phyloP scores from a whole-genome alignment of 139 green algal species.

The Tetratostichococcus sp. region DNA sequence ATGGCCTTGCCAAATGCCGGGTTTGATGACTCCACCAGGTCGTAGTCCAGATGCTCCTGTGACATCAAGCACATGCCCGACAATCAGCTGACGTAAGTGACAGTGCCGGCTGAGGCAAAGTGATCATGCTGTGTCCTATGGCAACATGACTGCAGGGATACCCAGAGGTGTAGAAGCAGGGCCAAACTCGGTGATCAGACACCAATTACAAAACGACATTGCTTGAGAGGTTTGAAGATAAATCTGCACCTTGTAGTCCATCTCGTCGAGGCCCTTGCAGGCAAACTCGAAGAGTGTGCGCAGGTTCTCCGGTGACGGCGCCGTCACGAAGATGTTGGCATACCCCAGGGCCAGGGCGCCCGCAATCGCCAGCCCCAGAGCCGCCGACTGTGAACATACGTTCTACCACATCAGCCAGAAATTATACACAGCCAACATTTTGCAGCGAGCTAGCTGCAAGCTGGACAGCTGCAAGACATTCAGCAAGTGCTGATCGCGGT shows the following conservation, averaged over 20 bases:
- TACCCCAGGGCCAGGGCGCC: conserved; percentile 91
- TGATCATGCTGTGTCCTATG: too few species aligned
- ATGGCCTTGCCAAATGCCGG: conserved; percentile 84
- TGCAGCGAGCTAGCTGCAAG: too few species aligned
- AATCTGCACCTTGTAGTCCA: conserved; percentile 72
- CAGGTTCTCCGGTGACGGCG: conserved; percentile 94
- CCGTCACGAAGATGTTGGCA: conserved; percentile 97
- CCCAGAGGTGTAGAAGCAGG: too few species aligned
- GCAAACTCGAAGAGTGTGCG: conserved; percentile 97
- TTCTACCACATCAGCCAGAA: too few species aligned
- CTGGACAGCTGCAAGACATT: neutral
- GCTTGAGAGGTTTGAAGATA: too few species aligned
- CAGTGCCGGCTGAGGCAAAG: too few species aligned
- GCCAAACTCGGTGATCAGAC: too few species aligned
- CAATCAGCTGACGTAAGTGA: too few species aligned
- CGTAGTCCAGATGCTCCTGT: conserved; percentile 95
- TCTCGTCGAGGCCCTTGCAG: conserved; percentile 84
- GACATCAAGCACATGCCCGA: too few species aligned
- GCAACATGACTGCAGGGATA: too few species aligned
- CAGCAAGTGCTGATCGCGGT: neutral
- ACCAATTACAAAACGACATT: too few species aligned
- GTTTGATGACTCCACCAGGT: conserved; percentile 92
- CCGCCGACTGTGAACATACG: conserved; percentile 64
- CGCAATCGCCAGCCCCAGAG: conserved; percentile 77
- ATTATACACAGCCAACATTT: neutral